Conservation (phyloP, 2,329 filamentous ascomycete genomes). For the Aspergillus eucalypticola region DNA sequence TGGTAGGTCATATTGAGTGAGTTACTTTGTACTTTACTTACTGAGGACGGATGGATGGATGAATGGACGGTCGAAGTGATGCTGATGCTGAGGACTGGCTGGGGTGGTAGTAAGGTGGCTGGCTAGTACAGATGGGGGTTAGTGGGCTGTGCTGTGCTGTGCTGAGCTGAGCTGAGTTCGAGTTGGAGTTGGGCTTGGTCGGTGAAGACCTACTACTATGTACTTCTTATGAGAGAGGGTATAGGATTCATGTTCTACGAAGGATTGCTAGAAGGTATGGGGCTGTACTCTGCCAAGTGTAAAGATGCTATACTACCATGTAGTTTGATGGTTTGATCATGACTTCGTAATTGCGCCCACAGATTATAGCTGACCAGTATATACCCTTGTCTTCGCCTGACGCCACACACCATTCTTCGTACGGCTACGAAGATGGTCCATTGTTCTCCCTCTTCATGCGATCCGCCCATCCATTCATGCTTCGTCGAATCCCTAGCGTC, state of each 20-base stretch:
- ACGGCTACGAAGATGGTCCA: slow-evolving; percentile 10
- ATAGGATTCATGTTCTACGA: no score
- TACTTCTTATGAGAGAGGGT: no score
- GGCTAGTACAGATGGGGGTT: background rate
- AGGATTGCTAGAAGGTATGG: background rate
- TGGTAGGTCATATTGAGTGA: no score
- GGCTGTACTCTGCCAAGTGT: no score
- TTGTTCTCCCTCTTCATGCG: slow-evolving; percentile 37
- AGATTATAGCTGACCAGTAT: background rate
- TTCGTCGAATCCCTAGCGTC: slow-evolving; percentile 46
- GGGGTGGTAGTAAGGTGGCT: background rate
- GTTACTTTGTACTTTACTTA: no score
- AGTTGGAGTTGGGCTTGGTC: background rate
- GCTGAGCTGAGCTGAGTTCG: background rate
- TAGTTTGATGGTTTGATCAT: no score
- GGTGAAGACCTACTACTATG: no score
- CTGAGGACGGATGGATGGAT: no score
- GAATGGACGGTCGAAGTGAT: background rate
- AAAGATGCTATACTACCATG: no score
- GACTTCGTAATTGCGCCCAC: no score
- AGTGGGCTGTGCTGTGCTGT: background rate
- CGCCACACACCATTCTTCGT: background rate
- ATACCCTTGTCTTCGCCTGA: background rate
- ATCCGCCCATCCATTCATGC: slow-evolving; percentile 46
- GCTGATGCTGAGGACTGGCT: background rate